Evolutionary conservation across 2,329 filamentous ascomycete genomes (phyloP).

Genomic region (Monosporascus ibericus): DNA sequence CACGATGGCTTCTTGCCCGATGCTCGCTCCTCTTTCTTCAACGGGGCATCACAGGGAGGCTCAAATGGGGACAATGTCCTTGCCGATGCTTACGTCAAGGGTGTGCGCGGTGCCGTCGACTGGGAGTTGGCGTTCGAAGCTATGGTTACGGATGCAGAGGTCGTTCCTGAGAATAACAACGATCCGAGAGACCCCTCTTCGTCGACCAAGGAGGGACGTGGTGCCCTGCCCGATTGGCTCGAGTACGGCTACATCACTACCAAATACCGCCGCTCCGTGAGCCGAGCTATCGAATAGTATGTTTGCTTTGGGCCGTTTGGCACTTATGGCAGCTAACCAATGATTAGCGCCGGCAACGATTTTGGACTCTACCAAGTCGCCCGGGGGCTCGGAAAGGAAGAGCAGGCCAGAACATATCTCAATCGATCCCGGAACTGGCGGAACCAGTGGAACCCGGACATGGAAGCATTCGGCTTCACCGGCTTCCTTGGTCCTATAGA

Average conservation of each 20-base stretch:
- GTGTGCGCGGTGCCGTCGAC: slow-evolving; percentile 54
- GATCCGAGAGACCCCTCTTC: slow-evolving; percentile 51
- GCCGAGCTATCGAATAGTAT: slow-evolving; percentile 59
- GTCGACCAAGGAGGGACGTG: slow-evolving; percentile 61
- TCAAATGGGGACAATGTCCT: slow-evolving; percentile 67
- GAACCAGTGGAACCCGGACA: slow-evolving; percentile 62
- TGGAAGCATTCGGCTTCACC: slow-evolving; percentile 51
- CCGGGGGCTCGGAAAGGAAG: slow-evolving; percentile 42
- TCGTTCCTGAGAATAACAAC: slow-evolving; percentile 51
- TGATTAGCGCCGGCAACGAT: slow-evolving; percentile 53
- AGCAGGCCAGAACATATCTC: slow-evolving; percentile 53
- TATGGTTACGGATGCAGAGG: slow-evolving; percentile 63
- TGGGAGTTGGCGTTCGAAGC: slow-evolving; percentile 58
- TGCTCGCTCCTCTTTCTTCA: slow-evolving; percentile 61
- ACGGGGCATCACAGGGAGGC: slow-evolving; percentile 63
- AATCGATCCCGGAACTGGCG: slow-evolving; percentile 62
- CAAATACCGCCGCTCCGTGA: slow-evolving; percentile 54
- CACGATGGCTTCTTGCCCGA: slow-evolving; percentile 60
- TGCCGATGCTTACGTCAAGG: slow-evolving; percentile 67
- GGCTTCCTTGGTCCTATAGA: slow-evolving; percentile 61
- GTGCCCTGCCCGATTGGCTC: slow-evolving; percentile 65
- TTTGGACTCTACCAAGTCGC: slow-evolving; percentile 63
- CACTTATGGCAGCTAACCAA: neutral
- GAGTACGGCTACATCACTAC: slow-evolving; percentile 60
- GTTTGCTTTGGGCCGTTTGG: slow-evolving; percentile 1